These are phyloP conservation scores for Dictyostelium discoideum DNA, from an alignment of 78 protist species.

Conservation along the genomic window DNA sequence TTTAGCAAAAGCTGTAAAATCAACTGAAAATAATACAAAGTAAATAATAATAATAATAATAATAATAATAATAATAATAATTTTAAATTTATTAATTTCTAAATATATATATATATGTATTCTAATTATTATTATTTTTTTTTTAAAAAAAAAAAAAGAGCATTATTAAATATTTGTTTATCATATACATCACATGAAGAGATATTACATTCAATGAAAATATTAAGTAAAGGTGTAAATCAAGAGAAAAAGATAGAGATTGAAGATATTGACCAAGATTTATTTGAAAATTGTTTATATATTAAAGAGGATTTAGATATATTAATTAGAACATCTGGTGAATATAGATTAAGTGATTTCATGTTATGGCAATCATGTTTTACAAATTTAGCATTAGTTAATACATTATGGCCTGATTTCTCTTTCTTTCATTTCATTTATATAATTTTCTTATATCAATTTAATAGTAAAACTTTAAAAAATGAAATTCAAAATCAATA, in stretches of 20 bases:
- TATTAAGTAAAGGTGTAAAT: slow-evolving; percentile 25
- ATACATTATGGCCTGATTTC: slow-evolving; percentile 78
- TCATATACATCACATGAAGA: slow-evolving; percentile 93
- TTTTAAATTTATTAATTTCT: too few relatives aligned
- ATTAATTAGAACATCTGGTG: slow-evolving; percentile 95
- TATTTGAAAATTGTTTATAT: slow-evolving; percentile 41
- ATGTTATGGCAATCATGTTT: slow-evolving; percentile 90
- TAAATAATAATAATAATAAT: not conserved
- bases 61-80: too few relatives aligned
- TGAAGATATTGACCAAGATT: slow-evolving; percentile 51
- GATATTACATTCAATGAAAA: slow-evolving; percentile 69
- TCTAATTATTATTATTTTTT: not conserved
- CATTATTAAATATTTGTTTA: slow-evolving; percentile 86
- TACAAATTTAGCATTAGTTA: slow-evolving; percentile 1
- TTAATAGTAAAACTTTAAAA: slow-evolving; percentile 9
- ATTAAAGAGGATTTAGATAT: slow-evolving; percentile 80
- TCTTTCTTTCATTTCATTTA: slow-evolving; percentile 61
- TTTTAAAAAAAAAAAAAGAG: not conserved
- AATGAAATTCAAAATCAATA: slow-evolving; percentile 20
- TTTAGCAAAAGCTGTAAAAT: slow-evolving; percentile 50
- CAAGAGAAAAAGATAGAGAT: slow-evolving; percentile 6
- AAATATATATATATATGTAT: too few relatives aligned
- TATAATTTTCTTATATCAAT: slow-evolving; percentile 45
- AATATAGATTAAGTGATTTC: slow-evolving; percentile 91
- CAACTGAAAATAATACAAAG: slow-evolving; percentile 51